Base-by-base conservation (phyloP, 1,284 basidiomycete genomes). In the Trichosporon inkin region DNA sequence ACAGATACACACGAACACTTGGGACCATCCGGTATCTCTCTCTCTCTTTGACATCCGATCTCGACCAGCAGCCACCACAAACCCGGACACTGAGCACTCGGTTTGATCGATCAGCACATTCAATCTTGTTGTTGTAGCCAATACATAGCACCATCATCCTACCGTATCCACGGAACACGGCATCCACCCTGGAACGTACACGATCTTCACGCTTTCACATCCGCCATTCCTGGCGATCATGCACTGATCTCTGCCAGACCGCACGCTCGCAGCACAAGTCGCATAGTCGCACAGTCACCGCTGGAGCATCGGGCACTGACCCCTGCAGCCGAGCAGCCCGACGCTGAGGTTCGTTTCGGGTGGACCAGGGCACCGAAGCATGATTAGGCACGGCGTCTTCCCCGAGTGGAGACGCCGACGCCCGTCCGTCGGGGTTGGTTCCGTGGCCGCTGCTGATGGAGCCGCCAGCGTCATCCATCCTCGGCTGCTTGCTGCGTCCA, bases 51-150 rank as follows among this genome's bases (percentile, higher is more conserved):
- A 17, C 44, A 49, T 49, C 22, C 44, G 28, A 24, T 49, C 44
- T 49, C 22, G 5, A 49, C 28, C 22, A 28, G 28, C 28, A 32
- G 28, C 28, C 28, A 32, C 32, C 16, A 16, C 38, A 28, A 28
- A 44, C 40, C 20, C 13, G 11, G 10, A n/a, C 20, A 32, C 20
- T 14, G 8, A 28, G 32, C 39, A 36, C 24, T 28, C 7, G 38
- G 40, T 36, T 20, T 47, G 40, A 44, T 20, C 55, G 17, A 53
- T 22, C 7, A 53, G 34, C 19, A 53, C 20, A 16, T 11, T 10
- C 51, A n/a, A 38, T 24, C 52, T 36, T 53, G 52, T 53, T 53
- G 52, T 53, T 53, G 52, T 53, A 53, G 52, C 35, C 35, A 14
- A 37, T 37, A 53, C 36, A 53, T 53, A 53, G 52, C n/a, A 53